These are phyloP conservation scores for Beta vulgaris DNA, from an alignment of 148 eudicot species.

Conservation along the genomic window DNA sequence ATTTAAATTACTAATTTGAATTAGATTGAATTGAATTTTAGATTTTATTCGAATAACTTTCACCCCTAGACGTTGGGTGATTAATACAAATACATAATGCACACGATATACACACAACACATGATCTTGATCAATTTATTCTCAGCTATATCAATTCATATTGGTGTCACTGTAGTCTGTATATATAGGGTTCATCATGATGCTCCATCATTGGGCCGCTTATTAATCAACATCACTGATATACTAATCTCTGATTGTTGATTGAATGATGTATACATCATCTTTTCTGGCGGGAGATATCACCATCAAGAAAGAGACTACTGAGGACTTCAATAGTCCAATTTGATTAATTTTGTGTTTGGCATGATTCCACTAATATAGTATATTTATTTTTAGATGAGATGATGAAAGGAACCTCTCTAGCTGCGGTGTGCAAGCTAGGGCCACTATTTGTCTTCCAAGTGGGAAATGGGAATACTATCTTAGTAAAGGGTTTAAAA, in stretches of 20 bases:
- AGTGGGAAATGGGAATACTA: neutral
- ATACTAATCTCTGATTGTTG: too few species aligned
- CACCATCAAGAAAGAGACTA: conserved; percentile 37
- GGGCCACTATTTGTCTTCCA: neutral
- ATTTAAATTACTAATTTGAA: too few species aligned
- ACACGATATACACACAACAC: too few species aligned
- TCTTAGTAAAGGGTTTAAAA: neutral
- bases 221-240: conserved; percentile 10
- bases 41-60: too few species aligned
- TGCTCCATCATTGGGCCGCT: neutral
- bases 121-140: too few species aligned
- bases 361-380: conserved; percentile 37
- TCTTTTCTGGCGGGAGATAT: conserved; percentile 31
- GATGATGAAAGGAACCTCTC: conserved; percentile 12
- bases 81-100: too few species aligned
- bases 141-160: too few species aligned
- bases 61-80: too few species aligned
- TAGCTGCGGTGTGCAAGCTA: neutral
- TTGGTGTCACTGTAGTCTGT: neutral
- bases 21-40: too few species aligned
- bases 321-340: conserved; percentile 21
- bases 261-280: conserved; percentile 17
- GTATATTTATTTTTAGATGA: conserved; percentile 2
- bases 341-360: conserved; percentile 10
- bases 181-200: conserved; percentile 11